Evolutionary conservation across 805 yeast genomes (phyloP).

Genomic region (Saccharomycopsis selenospora): DNA sequence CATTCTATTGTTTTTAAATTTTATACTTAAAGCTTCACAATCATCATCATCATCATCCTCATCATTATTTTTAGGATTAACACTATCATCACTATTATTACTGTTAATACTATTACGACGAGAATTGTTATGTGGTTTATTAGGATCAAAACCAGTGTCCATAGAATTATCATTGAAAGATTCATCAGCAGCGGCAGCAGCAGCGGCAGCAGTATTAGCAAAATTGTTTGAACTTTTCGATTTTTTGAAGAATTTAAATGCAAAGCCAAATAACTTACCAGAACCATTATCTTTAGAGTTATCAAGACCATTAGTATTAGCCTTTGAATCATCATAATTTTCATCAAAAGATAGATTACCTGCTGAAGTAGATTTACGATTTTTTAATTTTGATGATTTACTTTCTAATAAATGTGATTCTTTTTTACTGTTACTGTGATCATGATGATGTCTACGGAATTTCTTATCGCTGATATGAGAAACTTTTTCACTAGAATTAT

Average conservation of each 20-base stretch:
- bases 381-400: no score
- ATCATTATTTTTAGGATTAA: neutral
- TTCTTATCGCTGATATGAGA: no score
- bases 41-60: neutral
- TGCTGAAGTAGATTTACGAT: neutral
- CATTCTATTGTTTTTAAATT: neutral
- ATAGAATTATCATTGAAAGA: neutral
- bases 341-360: neutral
- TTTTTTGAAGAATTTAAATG: slow-evolving; percentile 20
- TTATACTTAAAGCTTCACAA: neutral
- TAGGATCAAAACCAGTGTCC: neutral
- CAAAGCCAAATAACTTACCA: slow-evolving; percentile 20
- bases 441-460: no score
- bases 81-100: neutral
- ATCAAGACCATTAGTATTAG: slow-evolving; percentile 11
- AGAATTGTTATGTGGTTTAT: neutral
- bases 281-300: neutral
- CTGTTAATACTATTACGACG: neutral
- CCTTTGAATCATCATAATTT: no score
- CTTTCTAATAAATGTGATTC: neutral
- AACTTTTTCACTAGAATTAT: no score
- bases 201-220: neutral
- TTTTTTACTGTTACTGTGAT: neutral
- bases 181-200: neutral
- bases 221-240: slow-evolving; percentile 16